Evolutionary conservation across 2,329 filamentous ascomycete species (phyloP).

Genomic region (Aspergillus bombycis): DNA sequence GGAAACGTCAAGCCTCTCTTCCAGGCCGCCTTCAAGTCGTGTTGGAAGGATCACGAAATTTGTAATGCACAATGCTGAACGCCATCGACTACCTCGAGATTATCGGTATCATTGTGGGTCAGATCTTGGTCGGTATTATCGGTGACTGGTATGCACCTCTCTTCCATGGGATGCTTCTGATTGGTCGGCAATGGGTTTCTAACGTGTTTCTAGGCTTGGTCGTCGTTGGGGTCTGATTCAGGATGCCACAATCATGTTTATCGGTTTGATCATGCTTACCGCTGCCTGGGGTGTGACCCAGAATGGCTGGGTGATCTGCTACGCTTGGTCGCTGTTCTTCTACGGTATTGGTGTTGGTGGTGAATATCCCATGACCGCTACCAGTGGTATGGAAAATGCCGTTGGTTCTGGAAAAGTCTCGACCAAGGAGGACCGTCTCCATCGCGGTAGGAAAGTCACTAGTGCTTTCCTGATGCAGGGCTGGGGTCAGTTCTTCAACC

Average conservation of each 20-base stretch:
- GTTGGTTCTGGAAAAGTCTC: slow-evolving; percentile 85
- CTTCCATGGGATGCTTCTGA: background rate
- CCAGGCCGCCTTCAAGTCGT: slow-evolving; percentile 70
- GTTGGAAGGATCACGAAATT: slow-evolving; percentile 70
- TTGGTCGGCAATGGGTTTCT: slow-evolving; percentile 1
- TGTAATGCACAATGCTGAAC: slow-evolving; percentile 78
- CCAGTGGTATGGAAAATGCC: slow-evolving; percentile 89
- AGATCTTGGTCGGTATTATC: slow-evolving; percentile 81
- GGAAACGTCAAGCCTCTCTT: slow-evolving; percentile 89
- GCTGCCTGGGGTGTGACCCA: slow-evolving; percentile 85
- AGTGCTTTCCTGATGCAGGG: slow-evolving; percentile 98
- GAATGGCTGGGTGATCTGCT: slow-evolving; percentile 96
- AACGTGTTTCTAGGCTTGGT: slow-evolving; percentile 65
- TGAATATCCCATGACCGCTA: slow-evolving; percentile 96
- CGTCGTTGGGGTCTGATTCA: slow-evolving; percentile 95
- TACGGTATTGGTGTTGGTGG: slow-evolving; percentile 72
- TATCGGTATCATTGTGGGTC: slow-evolving; percentile 90
- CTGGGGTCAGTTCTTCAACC: slow-evolving; percentile 96
- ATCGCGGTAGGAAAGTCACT: slow-evolving; percentile 93
- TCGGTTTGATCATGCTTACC: slow-evolving; percentile 89
- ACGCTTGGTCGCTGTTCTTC: slow-evolving; percentile 92
- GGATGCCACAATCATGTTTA: slow-evolving; percentile 90
- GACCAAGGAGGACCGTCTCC: slow-evolving; percentile 87
- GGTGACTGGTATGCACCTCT: slow-evolving; percentile 62
- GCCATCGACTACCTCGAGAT: slow-evolving; percentile 91